Conservation (phyloP, 1,284 basidiomycete species). For the Austroboletus niveus region DNA sequence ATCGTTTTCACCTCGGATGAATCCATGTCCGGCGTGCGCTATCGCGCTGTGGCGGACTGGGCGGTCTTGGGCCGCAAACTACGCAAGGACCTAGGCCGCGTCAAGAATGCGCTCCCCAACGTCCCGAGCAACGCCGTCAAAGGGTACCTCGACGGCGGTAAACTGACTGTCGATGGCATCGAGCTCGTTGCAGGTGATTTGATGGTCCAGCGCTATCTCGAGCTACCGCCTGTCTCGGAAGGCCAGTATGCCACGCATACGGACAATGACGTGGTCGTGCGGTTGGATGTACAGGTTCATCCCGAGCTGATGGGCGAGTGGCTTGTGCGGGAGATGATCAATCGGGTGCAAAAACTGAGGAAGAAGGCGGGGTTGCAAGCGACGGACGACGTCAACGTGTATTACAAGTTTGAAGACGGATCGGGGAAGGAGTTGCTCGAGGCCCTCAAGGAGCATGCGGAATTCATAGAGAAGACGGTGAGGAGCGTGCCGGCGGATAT, state of each 20-base stretch:
- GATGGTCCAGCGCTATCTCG: conserved; percentile 88
- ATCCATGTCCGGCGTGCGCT: conserved; percentile 81
- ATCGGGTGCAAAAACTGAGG: conserved; percentile 93
- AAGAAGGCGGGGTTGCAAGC: conserved; percentile 96
- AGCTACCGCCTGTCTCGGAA: conserved; percentile 61
- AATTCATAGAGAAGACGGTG: conserved; percentile 76
- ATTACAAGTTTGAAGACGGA: conserved; percentile 79
- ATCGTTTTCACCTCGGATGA: conserved; percentile 91
- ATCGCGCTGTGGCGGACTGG: conserved; percentile 95
- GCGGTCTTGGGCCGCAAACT: conserved; percentile 92
- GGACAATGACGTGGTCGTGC: conserved; percentile 92
- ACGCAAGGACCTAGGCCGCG: conserved; percentile 88
- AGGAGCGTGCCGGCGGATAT: conserved; percentile 69
- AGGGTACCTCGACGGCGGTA: conserved; percentile 72
- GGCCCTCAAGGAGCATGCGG: conserved; percentile 72
- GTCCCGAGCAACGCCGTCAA: conserved; percentile 86
- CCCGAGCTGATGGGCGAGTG: conserved; percentile 88
- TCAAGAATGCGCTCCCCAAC: conserved; percentile 84
- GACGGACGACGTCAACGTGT: conserved; percentile 92
- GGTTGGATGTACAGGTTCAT: conserved; percentile 87
- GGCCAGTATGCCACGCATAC: conserved; percentile 82
- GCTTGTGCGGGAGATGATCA: conserved; percentile 87
- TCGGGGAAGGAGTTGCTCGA: conserved; percentile 63
- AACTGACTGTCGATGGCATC: conserved; percentile 87
- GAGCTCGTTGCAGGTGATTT: conserved; percentile 88